Evolutionary conservation across 495 filamentous ascomycete genomes (phyloP).

Genomic region (Trypethelium eluteriae): DNA sequence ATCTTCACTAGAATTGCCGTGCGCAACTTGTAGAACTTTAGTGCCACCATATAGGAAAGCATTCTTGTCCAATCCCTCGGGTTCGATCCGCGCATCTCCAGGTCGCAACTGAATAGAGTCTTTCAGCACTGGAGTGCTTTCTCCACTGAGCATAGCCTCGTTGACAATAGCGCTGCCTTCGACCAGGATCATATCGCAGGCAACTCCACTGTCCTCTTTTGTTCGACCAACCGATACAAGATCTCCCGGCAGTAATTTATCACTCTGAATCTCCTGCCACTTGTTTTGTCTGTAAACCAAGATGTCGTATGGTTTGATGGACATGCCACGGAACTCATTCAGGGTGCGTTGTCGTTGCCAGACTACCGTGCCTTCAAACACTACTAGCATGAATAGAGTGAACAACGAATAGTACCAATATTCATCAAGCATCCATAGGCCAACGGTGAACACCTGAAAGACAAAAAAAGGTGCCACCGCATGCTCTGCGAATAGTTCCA

Average conservation of each 20-base stretch:
- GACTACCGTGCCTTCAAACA: constrained; percentile 96
- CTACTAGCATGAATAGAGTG: constrained; percentile 94
- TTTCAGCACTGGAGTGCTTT: constrained; percentile 94
- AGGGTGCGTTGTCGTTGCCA: constrained; percentile 98
- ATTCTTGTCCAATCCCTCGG: constrained; percentile 91
- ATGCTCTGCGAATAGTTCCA: constrained; percentile 95
- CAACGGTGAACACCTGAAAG: constrained; percentile 98
- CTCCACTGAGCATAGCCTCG: constrained; percentile 97
- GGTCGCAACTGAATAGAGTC: constrained; percentile 92
- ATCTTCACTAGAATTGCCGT: constrained; percentile 64
- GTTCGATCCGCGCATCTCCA: constrained; percentile 71
- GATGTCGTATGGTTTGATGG: constrained; percentile 93
- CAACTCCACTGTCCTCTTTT: constrained; percentile 94
- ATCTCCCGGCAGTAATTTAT: constrained; percentile 93
- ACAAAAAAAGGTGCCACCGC: constrained; percentile 98
- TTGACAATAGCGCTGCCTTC: constrained; percentile 97
- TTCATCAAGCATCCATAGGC: constrained; percentile 97
- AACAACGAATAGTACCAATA: constrained; percentile 99
- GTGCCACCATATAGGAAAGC: constrained; percentile 94
- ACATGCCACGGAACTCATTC: constrained; percentile 97
- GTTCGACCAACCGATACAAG: constrained; percentile 89
- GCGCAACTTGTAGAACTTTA: constrained; percentile 92
- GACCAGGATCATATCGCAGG: constrained; percentile 92
- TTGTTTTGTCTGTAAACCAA: constrained; percentile 78
- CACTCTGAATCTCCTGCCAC: constrained; percentile 85